Conservation (phyloP, 768 basidiomycete species). For the Pulveroboletus sp. region DNA sequence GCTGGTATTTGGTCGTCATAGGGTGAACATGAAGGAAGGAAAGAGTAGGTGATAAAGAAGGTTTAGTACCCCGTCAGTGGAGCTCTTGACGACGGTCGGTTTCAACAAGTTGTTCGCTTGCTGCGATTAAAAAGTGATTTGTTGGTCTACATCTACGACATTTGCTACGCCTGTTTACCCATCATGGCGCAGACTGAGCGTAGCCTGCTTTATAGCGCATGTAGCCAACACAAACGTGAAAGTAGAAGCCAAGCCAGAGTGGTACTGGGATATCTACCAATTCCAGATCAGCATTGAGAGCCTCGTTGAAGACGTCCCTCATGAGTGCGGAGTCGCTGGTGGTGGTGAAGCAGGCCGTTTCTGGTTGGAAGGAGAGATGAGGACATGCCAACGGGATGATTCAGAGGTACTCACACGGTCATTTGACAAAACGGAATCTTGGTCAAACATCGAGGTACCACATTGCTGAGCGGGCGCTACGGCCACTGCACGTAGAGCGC, state of each 20-base stretch:
- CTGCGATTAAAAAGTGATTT: background rate
- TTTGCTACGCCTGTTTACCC: background rate
- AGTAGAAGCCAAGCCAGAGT: no score
- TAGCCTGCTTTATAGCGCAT: no score
- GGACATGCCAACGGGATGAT: background rate
- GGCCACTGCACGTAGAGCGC: conserved; percentile 27
- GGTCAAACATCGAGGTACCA: conserved; percentile 19
- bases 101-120: no score
- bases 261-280: no score
- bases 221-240: no score
- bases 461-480: background rate
- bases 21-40: conserved; percentile 7
- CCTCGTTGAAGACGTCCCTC: conserved; percentile 13
- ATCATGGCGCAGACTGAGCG: no score
- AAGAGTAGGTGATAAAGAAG: background rate
- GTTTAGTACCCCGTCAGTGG: background rate
- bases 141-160: conserved; percentile 7
- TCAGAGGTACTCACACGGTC: conserved; percentile 10
- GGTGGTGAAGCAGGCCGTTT: conserved; percentile 16
- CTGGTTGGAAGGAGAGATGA: conserved; percentile 5
- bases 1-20: conserved; percentile 15
- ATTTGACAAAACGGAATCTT: conserved; percentile 4
- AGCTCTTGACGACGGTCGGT: no score
- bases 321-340: conserved; percentile 2
- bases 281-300: no score